Conservation (phyloP, 179 eudicot species). For the Silene noctiflora region DNA sequence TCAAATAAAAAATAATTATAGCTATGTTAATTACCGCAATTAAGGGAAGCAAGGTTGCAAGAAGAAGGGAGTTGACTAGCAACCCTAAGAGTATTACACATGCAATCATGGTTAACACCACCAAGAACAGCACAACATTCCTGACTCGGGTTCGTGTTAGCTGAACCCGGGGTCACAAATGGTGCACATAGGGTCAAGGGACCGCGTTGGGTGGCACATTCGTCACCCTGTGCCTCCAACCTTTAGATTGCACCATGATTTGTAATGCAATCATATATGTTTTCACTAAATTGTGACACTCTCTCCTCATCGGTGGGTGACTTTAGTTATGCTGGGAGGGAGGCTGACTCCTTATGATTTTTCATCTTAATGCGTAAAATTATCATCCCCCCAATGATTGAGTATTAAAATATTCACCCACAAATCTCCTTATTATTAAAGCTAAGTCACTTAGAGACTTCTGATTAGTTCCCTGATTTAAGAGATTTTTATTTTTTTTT, state of each 20-base stretch:
- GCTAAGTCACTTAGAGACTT: too few relatives aligned
- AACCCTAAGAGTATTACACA: slow-evolving; percentile 68
- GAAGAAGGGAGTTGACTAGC: slow-evolving; percentile 57
- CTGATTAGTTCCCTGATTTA: too few relatives aligned
- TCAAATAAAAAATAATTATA: too few relatives aligned
- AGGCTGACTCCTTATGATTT: too few relatives aligned
- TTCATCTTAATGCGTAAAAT: too few relatives aligned
- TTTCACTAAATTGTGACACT: too few relatives aligned
- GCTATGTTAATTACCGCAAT: slow-evolving; percentile 31
- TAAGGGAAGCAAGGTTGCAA: slow-evolving; percentile 64
- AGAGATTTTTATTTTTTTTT: too few relatives aligned
- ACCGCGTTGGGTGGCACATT: slow-evolving; percentile 42
- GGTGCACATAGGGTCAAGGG: slow-evolving; percentile 63
- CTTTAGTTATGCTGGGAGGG: too few relatives aligned
- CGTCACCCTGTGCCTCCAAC: slow-evolving; percentile 24
- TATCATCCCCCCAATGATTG: too few relatives aligned
- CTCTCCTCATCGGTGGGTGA: too few relatives aligned
- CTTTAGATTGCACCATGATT: slow-evolving; percentile 26
- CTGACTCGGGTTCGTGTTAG: slow-evolving; percentile 39
- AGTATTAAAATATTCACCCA: too few relatives aligned
- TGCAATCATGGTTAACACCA: slow-evolving; percentile 52
- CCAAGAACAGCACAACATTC: slow-evolving; percentile 72
- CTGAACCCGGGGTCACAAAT: slow-evolving; percentile 51
- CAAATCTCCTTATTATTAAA: too few relatives aligned
- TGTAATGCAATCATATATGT: slow-evolving; percentile 23